Evolutionary conservation across 129 eudicot genomes (phyloP), one percentile per base, ranked within the genome.

Genomic region (sunflower (Helianthus annuus)): DNA sequence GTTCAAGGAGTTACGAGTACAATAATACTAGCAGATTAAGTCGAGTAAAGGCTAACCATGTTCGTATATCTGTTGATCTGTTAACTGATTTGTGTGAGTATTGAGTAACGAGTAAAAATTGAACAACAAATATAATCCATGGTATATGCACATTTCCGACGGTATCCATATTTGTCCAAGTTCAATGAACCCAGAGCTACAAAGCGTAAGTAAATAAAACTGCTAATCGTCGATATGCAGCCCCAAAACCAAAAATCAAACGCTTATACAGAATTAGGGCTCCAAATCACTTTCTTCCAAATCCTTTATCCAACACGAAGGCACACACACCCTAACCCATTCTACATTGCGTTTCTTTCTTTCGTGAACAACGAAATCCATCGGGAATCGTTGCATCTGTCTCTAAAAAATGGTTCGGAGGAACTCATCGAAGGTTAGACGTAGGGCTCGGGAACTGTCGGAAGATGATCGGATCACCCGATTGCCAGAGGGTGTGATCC

Each of bases 21-120:
- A 53, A 14, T 38, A 49, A 51, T 15, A 69, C 38, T 51, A 51
- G 62, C 49, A 52, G 36, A 58, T 38, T 69, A 69, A 49, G 48
- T 53, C 17, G 53, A 36, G 64, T 53, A 12, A 56, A 53, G 53
- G 74, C 38, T 3, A 70, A 53, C 62, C 12, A 17, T 70, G 65
- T 15, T 38, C 19, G 38, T 39, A 46, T 39, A 10, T 70, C 39
- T 54, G 49, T 19, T 38, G 38, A 70, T 54, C 8, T 54, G 54
- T 38, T 15, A 54, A 38, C 4, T 53, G 12, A 64, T 70, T 70
- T 7, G 65, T 13, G 66, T 70, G 75, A 70, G 45, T 5, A 6
- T 40, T 40, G 46, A 42, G 46, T 42, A 42, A 6, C 2, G 46
- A 42, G 65, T 44, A 54, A 70, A 17, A 54, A 70, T 19, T 32